Conservation (phyloP, 768 basidiomycete genomes). For the Hygrophoropsis aurantiaca region DNA sequence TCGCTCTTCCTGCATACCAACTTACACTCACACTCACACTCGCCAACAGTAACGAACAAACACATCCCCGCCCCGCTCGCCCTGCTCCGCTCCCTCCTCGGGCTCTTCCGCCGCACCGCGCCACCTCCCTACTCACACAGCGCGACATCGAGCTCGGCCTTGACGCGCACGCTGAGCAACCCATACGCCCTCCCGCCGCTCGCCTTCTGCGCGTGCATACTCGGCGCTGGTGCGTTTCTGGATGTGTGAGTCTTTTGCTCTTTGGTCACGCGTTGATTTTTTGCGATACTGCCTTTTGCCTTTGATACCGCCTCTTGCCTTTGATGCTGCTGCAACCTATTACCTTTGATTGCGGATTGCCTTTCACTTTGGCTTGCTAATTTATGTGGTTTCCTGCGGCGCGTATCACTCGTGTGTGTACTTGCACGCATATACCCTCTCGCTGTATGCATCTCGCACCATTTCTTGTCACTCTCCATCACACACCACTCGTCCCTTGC, state of each 20-base stretch:
- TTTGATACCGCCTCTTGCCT: neutral
- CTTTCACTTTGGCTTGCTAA: too few relatives aligned
- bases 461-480: too few relatives aligned
- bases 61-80: slow-evolving; percentile 54
- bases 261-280: neutral
- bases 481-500: too few relatives aligned
- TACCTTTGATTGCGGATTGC: too few relatives aligned
- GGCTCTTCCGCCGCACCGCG: neutral
- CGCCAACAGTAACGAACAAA: slow-evolving; percentile 54
- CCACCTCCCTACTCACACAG: neutral
- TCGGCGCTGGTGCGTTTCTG: slow-evolving; percentile 51
- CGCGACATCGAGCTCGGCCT: neutral
- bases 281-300: neutral
- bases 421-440: too few relatives aligned
- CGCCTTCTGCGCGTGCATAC: slow-evolving; percentile 52
- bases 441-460: too few relatives aligned
- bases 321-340: too few relatives aligned
- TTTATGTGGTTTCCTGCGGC: too few relatives aligned
- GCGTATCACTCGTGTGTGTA: too few relatives aligned
- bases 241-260: slow-evolving; percentile 49
- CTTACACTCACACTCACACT: neutral
- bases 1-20: neutral
- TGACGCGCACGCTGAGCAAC: slow-evolving; percentile 53
- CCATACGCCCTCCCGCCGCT: slow-evolving; percentile 74
- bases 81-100: slow-evolving; percentile 47